Percentiles rank a stretch among this genome's conserved stretches.
Conservation (phyloP, 352 stramenopile genomes). For the Ophiocytium majus region DNA sequence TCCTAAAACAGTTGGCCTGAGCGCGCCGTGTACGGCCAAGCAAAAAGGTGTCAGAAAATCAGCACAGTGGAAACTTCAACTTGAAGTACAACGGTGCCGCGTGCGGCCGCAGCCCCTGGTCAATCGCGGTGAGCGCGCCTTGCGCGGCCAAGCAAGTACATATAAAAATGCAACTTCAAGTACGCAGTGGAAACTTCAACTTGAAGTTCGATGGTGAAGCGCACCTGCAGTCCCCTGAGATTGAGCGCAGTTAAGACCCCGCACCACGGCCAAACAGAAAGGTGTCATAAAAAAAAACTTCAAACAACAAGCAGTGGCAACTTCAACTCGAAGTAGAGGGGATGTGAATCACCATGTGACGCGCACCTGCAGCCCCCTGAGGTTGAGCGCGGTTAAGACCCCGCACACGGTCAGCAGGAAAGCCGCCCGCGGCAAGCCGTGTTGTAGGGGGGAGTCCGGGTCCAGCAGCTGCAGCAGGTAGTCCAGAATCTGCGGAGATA, state of each 20-base stretch:
- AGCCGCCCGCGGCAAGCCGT: constrained; percentile 39
- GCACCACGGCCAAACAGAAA: constrained; percentile 75
- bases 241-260: constrained; percentile 62
- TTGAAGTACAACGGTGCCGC: no score
- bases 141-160: constrained; percentile 71
- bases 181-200: background rate
- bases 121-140: constrained; percentile 63
- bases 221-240: constrained; percentile 74
- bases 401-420: constrained; percentile 60
- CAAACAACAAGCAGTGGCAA: background rate
- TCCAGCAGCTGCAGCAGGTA: constrained; percentile 46
- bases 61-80: no score
- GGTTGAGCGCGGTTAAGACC: constrained; percentile 68
- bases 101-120: constrained; percentile 73
- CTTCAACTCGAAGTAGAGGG: background rate
- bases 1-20: no score
- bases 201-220: constrained; percentile 50
- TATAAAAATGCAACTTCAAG: constrained; percentile 52
- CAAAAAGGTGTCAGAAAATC: constrained; percentile 83
- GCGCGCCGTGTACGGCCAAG: no score
- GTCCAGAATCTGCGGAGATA: constrained; percentile 48
- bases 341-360: no score
- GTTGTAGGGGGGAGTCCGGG: constrained; percentile 28
- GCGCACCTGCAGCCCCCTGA: constrained; percentile 76
- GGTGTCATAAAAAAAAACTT: constrained; percentile 61